Evolutionary conservation across 2,329 filamentous ascomycete species (phyloP).

Genomic region (Fusarium redolens): DNA sequence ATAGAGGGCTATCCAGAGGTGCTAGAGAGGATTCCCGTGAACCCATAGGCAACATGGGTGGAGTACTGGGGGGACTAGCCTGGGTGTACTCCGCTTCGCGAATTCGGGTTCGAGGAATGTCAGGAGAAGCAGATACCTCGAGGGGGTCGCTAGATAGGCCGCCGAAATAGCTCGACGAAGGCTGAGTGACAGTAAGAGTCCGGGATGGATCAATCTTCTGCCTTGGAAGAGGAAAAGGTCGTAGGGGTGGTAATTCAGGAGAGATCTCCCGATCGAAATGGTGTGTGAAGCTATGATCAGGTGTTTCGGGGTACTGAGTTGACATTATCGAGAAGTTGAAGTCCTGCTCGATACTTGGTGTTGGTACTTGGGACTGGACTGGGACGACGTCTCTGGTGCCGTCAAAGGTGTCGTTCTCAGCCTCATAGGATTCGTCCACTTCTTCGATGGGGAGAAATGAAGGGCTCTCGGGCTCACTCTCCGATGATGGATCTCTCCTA

Average conservation of each 20-base stretch:
- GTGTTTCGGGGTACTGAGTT: conserved; percentile 33
- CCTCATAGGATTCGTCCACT: conserved; percentile 19
- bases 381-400: conserved; percentile 27
- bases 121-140: conserved; percentile 59
- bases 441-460: conserved; percentile 38
- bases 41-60: conserved; percentile 48
- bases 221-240: conserved; percentile 41
- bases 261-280: conserved; percentile 47
- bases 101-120: conserved; percentile 44
- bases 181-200: conserved; percentile 55
- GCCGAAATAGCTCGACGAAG: conserved; percentile 52
- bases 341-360: conserved; percentile 30
- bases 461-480: conserved; percentile 28
- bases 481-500: conserved; percentile 13
- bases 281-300: conserved; percentile 32
- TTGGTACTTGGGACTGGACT: conserved; percentile 22
- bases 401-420: conserved; percentile 23
- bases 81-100: conserved; percentile 51
- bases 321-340: conserved; percentile 15
- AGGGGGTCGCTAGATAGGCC: conserved; percentile 56
- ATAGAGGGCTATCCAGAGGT: conserved; percentile 60
- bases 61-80: conserved; percentile 62
- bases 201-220: conserved; percentile 50
- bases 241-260: conserved; percentile 52
- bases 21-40: conserved; percentile 50